Evolutionary conservation across 2,329 filamentous ascomycete genomes (phyloP).

Genomic region (Trichophyton simii): DNA sequence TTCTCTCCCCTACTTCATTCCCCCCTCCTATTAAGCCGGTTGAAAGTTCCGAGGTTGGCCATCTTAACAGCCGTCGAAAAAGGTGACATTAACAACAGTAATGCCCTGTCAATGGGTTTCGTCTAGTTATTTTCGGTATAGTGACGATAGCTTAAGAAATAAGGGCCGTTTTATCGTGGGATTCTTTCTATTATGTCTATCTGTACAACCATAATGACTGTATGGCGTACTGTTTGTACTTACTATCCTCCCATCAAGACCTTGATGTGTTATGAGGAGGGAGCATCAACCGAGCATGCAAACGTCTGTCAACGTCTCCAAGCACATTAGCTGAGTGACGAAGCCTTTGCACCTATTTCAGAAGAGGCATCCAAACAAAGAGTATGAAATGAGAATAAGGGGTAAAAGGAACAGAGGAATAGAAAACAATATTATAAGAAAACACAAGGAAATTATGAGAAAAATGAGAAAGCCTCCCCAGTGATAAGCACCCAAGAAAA

Average conservation of each 20-base stretch:
- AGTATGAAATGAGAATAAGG: background rate
- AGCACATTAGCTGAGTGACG: background rate
- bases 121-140: background rate
- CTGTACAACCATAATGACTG: background rate
- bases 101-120: background rate
- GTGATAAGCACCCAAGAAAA: background rate
- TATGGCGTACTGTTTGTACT: background rate
- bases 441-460: no score
- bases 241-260: background rate
- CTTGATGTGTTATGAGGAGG: background rate
- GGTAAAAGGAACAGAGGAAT: no score
- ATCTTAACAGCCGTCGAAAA: background rate
- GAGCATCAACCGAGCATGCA: background rate
- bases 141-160: no score
- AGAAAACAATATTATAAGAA: background rate
- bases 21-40: background rate
- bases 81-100: background rate
- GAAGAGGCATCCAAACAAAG: background rate
- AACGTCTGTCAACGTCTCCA: background rate
- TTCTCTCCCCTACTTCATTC: background rate
- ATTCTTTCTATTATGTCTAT: constrained; percentile 3
- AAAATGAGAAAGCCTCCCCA: background rate
- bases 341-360: background rate
- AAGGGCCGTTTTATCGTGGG: background rate
- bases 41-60: background rate